Conservation (phyloP, 805 yeast genomes). For the Monosporozyma servazzii region DNA sequence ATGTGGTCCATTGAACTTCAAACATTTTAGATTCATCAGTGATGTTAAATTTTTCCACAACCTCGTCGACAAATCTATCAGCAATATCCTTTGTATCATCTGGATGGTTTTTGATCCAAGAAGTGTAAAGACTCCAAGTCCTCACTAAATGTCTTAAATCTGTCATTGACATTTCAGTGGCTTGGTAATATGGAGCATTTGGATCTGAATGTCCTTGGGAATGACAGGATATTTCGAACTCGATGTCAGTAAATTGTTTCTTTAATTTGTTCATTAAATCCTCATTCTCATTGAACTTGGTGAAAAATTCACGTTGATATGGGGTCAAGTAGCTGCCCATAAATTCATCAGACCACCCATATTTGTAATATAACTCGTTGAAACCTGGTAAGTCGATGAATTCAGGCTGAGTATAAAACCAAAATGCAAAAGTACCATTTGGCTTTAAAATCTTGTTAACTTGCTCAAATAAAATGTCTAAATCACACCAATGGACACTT, state of each 20-base stretch:
- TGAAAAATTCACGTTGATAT: slow-evolving; percentile 46
- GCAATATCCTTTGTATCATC: slow-evolving; percentile 37
- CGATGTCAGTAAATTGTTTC: slow-evolving; percentile 36
- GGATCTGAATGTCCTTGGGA: background rate
- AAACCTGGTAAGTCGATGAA: slow-evolving; percentile 43
- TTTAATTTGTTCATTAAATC: slow-evolving; percentile 11
- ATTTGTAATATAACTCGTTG: slow-evolving; percentile 45
- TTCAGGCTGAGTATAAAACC: slow-evolving; percentile 65
- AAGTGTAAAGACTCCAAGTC: slow-evolving; percentile 62
- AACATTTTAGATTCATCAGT: slow-evolving; percentile 31
- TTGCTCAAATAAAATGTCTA: slow-evolving; percentile 40
- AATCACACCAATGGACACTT: slow-evolving; percentile 69
- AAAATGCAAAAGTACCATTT: slow-evolving; percentile 58
- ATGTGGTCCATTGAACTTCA: slow-evolving; percentile 47
- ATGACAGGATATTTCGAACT: slow-evolving; percentile 18
- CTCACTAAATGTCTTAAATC: slow-evolving; percentile 43
- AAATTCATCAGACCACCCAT: slow-evolving; percentile 39
- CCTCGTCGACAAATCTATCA: slow-evolving; percentile 37
- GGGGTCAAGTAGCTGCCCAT: slow-evolving; percentile 67
- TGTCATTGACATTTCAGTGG: slow-evolving; percentile 32
- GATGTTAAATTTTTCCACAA: slow-evolving; percentile 40
- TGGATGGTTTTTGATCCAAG: slow-evolving; percentile 41
- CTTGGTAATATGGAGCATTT: slow-evolving; percentile 29
- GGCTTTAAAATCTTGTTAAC: slow-evolving; percentile 41
- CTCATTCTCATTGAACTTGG: slow-evolving; percentile 9